phyloP scores from a whole-genome alignment of 805 yeast genomes.

The Saturnispora gosingensis region DNA sequence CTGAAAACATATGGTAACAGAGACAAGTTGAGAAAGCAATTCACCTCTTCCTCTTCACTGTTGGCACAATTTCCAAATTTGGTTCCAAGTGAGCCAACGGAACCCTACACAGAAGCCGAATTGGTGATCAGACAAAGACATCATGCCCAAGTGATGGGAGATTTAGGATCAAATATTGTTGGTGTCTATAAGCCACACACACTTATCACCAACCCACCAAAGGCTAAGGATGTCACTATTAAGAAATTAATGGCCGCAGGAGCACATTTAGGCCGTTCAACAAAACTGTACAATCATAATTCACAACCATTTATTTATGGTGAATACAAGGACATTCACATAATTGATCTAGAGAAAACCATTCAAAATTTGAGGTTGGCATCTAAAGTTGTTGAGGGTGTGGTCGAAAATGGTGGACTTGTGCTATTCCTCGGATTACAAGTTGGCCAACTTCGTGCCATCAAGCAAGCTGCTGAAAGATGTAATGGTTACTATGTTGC shows the following conservation, averaged over 20 bases:
- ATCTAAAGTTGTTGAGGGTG: constrained; percentile 72
- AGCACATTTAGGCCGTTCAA: constrained; percentile 91
- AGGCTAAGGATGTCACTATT: constrained; percentile 50
- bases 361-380: constrained; percentile 69
- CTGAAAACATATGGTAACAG: constrained; percentile 20
- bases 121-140: constrained; percentile 63
- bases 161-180: constrained; percentile 54
- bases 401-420: constrained; percentile 77
- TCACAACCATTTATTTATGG: constrained; percentile 87
- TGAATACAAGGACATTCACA: constrained; percentile 79
- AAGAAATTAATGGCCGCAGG: constrained; percentile 81
- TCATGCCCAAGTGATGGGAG: constrained; percentile 45
- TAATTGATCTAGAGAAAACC: constrained; percentile 85
- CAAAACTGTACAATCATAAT: constrained; percentile 62
- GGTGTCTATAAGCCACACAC: constrained; percentile 63
- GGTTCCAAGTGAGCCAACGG: constrained; percentile 47
- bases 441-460: constrained; percentile 63
- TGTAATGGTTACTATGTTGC: constrained; percentile 74
- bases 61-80: constrained; percentile 48
- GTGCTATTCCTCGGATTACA: constrained; percentile 75
- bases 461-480: constrained; percentile 72
- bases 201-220: constrained; percentile 51
- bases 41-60: constrained; percentile 19
- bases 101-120: constrained; percentile 71
- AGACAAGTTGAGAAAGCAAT: constrained; percentile 17